These are phyloP conservation scores for Aquilaria yunnanensis DNA, from an alignment of 345 rosid genomes.

Conservation along the genomic window DNA sequence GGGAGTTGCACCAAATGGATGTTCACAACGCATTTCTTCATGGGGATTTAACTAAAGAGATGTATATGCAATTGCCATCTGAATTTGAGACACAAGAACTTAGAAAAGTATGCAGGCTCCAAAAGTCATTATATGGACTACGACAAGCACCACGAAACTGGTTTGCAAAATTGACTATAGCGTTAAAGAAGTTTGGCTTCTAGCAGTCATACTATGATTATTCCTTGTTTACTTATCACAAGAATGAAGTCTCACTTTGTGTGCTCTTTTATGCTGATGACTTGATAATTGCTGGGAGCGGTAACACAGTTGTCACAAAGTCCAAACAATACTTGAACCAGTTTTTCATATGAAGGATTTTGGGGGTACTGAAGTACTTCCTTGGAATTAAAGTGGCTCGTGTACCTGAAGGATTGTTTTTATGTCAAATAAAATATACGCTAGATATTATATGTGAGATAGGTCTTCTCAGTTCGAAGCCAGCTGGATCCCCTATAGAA, in stretches of 20 bases:
- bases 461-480: not conserved
- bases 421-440: not conserved
- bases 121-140: not conserved
- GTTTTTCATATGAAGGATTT: slow-evolving; percentile 2
- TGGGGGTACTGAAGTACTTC: not conserved
- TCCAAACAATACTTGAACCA: not conserved
- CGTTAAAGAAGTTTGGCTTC: not conserved
- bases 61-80: not conserved
- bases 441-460: not conserved
- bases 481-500: not conserved
- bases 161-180: slow-evolving; percentile 10
- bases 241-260: not conserved
- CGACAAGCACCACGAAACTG: slow-evolving; percentile 5
- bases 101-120: not conserved
- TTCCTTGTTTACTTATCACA: too few species aligned
- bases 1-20: slow-evolving; percentile 5
- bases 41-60: not conserved
- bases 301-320: not conserved
- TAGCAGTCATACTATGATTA: not conserved
- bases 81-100: not conserved
- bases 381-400: not conserved
- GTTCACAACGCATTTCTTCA: not conserved
- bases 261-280: slow-evolving; percentile 14
- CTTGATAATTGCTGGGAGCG: slow-evolving; percentile 2
- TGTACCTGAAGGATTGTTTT: not conserved